Evolutionary conservation across 768 basidiomycete genomes (phyloP).

Genomic region (Steccherinum ochraceum): DNA sequence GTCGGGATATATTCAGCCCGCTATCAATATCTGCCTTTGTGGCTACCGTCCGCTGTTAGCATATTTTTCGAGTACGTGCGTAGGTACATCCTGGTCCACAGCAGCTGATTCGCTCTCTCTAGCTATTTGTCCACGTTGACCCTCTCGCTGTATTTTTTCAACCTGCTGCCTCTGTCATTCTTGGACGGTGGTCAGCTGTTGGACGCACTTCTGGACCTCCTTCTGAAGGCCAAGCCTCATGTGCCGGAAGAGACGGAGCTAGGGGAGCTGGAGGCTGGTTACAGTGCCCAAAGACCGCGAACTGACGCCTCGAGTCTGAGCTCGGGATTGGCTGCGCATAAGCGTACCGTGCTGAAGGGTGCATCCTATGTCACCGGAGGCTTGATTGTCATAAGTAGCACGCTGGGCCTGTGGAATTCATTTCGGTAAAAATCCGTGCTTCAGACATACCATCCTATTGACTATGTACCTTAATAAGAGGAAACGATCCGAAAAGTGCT

Average conservation of each 20-base stretch:
- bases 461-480: not conserved
- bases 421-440: no score
- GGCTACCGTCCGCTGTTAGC: constrained; percentile 31
- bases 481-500: not conserved
- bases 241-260: no score
- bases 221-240: no score
- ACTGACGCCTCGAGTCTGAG: no score
- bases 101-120: no score
- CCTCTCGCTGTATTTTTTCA: constrained; percentile 79
- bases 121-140: constrained; percentile 63
- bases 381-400: not conserved
- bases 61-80: constrained; percentile 53
- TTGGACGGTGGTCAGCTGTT: constrained; percentile 70
- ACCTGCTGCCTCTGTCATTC: constrained; percentile 65
- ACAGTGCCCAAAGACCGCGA: no score
- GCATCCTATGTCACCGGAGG: not conserved
- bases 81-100: no score
- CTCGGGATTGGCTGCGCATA: no score
- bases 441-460: no score
- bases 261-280: no score
- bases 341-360: not conserved
- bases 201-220: constrained; percentile 18
- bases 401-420: not conserved
- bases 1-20: constrained; percentile 45
- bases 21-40: constrained; percentile 29